phyloP scores from a whole-genome alignment of 345 rosid species.

The Combretum micranthum region DNA sequence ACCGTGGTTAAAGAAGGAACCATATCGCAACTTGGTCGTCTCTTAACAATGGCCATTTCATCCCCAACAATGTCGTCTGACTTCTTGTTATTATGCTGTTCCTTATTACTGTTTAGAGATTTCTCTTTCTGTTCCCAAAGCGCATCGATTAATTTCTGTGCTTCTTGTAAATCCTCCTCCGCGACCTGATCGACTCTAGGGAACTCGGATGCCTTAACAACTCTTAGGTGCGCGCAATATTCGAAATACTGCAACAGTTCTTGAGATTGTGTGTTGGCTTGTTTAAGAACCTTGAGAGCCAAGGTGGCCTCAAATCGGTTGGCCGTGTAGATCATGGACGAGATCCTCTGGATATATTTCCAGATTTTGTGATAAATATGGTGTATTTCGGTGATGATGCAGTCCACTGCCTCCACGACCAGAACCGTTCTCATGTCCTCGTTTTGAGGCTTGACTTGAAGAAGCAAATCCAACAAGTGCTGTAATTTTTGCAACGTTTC shows the following conservation, averaged over 20 bases:
- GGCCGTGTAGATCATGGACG: slow-evolving; percentile 26
- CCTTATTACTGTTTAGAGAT: background rate
- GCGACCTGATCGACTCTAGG: slow-evolving; percentile 31
- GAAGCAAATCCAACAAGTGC: slow-evolving; percentile 44
- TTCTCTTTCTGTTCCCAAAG: slow-evolving; percentile 5
- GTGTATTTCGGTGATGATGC: slow-evolving; percentile 47
- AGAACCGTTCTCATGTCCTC: slow-evolving; percentile 33
- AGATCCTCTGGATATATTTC: slow-evolving; percentile 34
- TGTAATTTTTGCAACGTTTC: slow-evolving; percentile 45
- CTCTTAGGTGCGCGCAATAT: slow-evolving; percentile 41
- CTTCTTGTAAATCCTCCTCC: slow-evolving; percentile 35
- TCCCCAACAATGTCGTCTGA: background rate
- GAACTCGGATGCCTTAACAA: slow-evolving; percentile 45
- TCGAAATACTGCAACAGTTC: slow-evolving; percentile 41
- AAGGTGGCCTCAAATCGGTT: slow-evolving; percentile 36
- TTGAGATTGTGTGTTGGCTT: slow-evolving; percentile 40
- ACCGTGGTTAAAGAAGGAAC: slow-evolving; percentile 26
- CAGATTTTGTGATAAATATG: slow-evolving; percentile 56
- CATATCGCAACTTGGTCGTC: background rate
- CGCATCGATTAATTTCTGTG: slow-evolving; percentile 32
- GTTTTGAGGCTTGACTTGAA: slow-evolving; percentile 48
- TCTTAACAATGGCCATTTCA: slow-evolving; percentile 13
- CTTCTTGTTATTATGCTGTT: background rate
- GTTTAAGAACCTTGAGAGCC: slow-evolving; percentile 46
- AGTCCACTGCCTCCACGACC: slow-evolving; percentile 72